Evolutionary conservation across 148 eudicot species (phyloP).

Genomic region (Chenopodium formosanum): DNA sequence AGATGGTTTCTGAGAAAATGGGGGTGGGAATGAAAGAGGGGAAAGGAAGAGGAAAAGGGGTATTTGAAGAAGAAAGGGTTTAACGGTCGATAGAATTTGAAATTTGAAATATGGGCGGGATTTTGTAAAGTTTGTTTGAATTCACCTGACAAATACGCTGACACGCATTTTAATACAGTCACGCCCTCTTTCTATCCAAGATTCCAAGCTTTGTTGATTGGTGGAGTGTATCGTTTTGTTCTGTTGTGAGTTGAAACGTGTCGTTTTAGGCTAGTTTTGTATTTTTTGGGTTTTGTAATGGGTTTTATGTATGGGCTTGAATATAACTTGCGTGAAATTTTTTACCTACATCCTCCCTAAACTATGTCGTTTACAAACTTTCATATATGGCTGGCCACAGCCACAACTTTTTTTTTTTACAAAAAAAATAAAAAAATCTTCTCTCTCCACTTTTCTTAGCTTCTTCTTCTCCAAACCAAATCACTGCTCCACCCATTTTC

Average conservation of each 20-base stretch:
- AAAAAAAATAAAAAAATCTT: too few relatives aligned
- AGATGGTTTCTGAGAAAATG: conserved; percentile 38
- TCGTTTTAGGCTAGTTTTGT: background rate
- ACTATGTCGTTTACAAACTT: too few relatives aligned
- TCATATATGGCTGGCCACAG: too few relatives aligned
- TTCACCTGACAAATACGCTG: background rate
- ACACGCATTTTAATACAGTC: too few relatives aligned
- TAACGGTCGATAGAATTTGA: conserved; percentile 16
- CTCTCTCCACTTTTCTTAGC: too few relatives aligned
- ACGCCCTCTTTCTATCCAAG: background rate
- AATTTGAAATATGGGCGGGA: conserved; percentile 32
- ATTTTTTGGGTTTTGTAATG: too few relatives aligned
- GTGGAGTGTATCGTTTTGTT: background rate
- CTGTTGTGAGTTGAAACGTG: background rate
- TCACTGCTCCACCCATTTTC: too few relatives aligned
- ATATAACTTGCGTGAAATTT: too few relatives aligned
- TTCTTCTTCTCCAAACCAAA: too few relatives aligned
- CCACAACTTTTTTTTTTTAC: too few relatives aligned
- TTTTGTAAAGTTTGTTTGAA: background rate
- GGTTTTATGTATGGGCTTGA: too few relatives aligned
- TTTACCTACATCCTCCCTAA: too few relatives aligned
- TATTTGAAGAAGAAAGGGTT: background rate
- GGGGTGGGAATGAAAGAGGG: background rate
- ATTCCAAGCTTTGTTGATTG: background rate
- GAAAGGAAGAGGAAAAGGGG: background rate